Base-by-base conservation (phyloP, 192 early-diverging fungal species). In the Piromyces finnis region DNA sequence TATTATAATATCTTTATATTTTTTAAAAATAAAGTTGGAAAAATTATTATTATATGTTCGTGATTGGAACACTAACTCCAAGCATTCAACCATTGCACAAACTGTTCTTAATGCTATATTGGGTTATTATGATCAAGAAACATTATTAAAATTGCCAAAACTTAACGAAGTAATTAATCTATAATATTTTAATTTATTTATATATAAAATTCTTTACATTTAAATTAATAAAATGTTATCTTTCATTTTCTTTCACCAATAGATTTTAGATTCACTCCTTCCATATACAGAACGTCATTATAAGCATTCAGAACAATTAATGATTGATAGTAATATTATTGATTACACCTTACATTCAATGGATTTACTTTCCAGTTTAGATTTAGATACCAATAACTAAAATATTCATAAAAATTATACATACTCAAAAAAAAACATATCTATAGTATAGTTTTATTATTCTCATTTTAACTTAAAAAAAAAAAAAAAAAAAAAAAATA, bases 61-160 rank as follows among this genome's bases (percentile, higher is more conserved):
- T 79, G 92, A 94, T 85, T 98, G 96, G 97, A 99, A 98, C 88
- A 97, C 97, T 9, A 94, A 96, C 81, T 89, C 92, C 18, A 94
- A 92, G 85, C 89, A 93, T 83, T 88, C 93, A 26, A 84, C 86
- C 41, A 86, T 92, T 29, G 94, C 97, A 15, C 96, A 98, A 83
- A 88, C 92, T 12, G 86, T 95, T 11, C 86, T 99, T 17, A 79
- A 97, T 83, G 89, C 93, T 28, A 88, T 98, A 12, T 85, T 98
- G 28, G 87, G 87, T 13, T 83, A 86, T 27, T 91, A 90, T 78
- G 85, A 88, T n/a, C 86, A 91, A 0, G 87, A 94, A 80, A 82
- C 87, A 28, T 85, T 98, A 78, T 86, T 93, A 68, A 87, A 90
- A 39, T 85, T 98, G n/a, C 89, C 92, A 9, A 91, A 92, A 29